These are phyloP conservation scores for Hyphodiscus hymeniophilus DNA, from an alignment of 495 filamentous ascomycete species.

Conservation along the genomic window DNA sequence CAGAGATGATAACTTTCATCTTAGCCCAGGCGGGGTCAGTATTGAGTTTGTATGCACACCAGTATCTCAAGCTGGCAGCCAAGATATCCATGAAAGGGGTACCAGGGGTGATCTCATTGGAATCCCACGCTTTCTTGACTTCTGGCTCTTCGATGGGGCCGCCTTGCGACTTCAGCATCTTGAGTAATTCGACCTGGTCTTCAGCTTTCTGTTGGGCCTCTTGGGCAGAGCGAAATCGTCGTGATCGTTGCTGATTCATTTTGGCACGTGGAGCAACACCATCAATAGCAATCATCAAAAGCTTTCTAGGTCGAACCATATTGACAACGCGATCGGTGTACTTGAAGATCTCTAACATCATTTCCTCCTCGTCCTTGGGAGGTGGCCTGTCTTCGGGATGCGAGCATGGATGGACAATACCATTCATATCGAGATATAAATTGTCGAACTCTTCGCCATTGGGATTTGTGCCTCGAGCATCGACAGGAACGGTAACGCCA, in stretches of 20 bases:
- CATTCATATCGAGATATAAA: slow-evolving; percentile 98
- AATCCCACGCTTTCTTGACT: slow-evolving; percentile 91
- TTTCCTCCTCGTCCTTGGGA: slow-evolving; percentile 91
- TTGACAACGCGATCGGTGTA: slow-evolving; percentile 98
- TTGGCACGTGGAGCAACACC: slow-evolving; percentile 91
- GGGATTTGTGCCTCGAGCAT: slow-evolving; percentile 77
- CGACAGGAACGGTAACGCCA: slow-evolving; percentile 73
- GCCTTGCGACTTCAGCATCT: slow-evolving; percentile 68
- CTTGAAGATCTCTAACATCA: slow-evolving; percentile 97
- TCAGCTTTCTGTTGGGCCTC: slow-evolving; percentile 92
- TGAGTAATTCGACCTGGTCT: slow-evolving; percentile 78
- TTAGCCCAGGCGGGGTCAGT: slow-evolving; percentile 96
- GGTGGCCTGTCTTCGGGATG: slow-evolving; percentile 91
- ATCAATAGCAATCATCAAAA: slow-evolving; percentile 97
- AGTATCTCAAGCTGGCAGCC: slow-evolving; percentile 85
- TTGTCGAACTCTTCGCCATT: slow-evolving; percentile 99
- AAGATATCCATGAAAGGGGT: slow-evolving; percentile 99
- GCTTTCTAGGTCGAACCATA: slow-evolving; percentile 91
- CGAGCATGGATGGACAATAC: slow-evolving; percentile 97
- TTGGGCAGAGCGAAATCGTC: slow-evolving; percentile 85
- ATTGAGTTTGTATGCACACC: slow-evolving; percentile 94
- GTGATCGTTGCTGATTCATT: slow-evolving; percentile 94
- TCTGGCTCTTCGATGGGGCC: slow-evolving; percentile 52
- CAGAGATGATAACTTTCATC: slow-evolving; percentile 96
- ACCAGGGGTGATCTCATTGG: slow-evolving; percentile 95